Conservation (phyloP, 192 early-diverging fungal species). For the Backusella parvicylindrica region DNA sequence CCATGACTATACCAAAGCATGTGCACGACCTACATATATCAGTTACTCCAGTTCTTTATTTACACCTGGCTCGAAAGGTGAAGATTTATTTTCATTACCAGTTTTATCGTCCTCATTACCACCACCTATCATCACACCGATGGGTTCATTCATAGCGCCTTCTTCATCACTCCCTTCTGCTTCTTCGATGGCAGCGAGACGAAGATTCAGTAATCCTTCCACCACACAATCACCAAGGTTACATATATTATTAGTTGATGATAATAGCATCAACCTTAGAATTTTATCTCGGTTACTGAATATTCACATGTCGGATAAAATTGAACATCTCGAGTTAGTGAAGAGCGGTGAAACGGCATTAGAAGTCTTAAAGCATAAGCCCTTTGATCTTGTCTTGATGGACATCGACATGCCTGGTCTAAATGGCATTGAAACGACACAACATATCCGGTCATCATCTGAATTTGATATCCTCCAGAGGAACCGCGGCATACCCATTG, state of each 20-base stretch:
- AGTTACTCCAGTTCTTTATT: slow-evolving; percentile 3
- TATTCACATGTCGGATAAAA: slow-evolving; percentile 46
- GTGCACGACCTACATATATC: not conserved
- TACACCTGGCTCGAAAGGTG: not conserved
- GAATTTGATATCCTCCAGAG: slow-evolving; percentile 37
- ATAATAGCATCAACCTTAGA: slow-evolving; percentile 64
- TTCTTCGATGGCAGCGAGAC: not conserved
- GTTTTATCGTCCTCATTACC: slow-evolving; percentile 6
- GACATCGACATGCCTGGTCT: slow-evolving; percentile 68
- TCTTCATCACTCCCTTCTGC: slow-evolving; percentile 11
- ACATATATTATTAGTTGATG: slow-evolving; percentile 57
- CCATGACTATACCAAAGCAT: not conserved
- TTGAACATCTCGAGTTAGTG: slow-evolving; percentile 41
- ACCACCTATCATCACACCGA: not conserved
- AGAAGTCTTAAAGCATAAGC: slow-evolving; percentile 36
- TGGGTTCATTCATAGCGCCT: not conserved
- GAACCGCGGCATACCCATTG: slow-evolving; percentile 57
- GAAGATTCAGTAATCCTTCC: slow-evolving; percentile 3
- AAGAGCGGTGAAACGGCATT: slow-evolving; percentile 50
- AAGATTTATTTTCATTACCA: not conserved
- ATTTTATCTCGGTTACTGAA: slow-evolving; percentile 56
- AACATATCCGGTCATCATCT: slow-evolving; percentile 44
- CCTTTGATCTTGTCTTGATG: slow-evolving; percentile 60
- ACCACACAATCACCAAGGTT: not conserved
- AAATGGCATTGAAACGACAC: slow-evolving; percentile 59